These are phyloP conservation scores for Pseudocercospora musae DNA, from an alignment of 2,329 filamentous ascomycete genomes.

Conservation along the genomic window DNA sequence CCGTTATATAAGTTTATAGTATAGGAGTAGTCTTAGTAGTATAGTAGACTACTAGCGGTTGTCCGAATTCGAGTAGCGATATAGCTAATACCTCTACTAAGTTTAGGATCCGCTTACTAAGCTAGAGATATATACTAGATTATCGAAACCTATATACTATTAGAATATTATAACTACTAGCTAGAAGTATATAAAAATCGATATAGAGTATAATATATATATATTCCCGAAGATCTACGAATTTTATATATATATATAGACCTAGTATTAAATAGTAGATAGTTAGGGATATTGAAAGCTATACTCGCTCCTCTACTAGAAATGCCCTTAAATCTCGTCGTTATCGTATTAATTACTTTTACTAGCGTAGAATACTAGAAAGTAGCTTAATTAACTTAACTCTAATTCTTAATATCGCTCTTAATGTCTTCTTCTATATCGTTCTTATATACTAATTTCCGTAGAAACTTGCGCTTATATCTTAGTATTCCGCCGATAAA, in stretches of 20 bases:
- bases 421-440: neutral
- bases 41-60: neutral
- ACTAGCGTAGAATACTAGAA: too few relatives aligned
- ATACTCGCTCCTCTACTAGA: neutral
- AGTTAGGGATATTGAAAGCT: neutral
- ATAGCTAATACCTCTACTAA: neutral
- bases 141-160: neutral
- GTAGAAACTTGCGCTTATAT: neutral
- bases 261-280: neutral
- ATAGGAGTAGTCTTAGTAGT: neutral
- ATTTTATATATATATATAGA: neutral
- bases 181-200: neutral
- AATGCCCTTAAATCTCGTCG: neutral
- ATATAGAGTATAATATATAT: neutral
- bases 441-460: neutral
- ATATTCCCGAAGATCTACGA: neutral
- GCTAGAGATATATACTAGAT: neutral
- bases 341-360: too few relatives aligned
- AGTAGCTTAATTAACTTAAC: too few relatives aligned
- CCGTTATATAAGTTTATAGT: neutral
- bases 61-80: neutral
- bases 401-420: too few relatives aligned
- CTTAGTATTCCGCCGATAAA: neutral
- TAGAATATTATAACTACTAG: neutral
- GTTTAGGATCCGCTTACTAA: neutral